Conservation (phyloP, 176 grass and related monocot species). For the Raddia guianensis region DNA sequence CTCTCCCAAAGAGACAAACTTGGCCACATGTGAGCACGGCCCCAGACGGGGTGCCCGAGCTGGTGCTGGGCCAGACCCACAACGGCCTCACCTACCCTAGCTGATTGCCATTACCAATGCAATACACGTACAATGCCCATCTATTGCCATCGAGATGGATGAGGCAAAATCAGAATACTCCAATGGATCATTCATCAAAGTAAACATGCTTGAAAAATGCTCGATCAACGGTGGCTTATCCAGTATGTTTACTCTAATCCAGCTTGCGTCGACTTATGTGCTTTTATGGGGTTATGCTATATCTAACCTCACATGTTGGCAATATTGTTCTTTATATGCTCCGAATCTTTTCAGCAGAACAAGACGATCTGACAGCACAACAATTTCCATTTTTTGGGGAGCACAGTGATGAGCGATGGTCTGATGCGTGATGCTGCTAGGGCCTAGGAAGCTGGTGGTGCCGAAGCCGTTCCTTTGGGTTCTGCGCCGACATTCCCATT, state of each 20-base stretch:
- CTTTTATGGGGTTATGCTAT: background rate
- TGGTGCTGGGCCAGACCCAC: conserved; percentile 18
- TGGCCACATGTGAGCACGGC: conserved; percentile 42
- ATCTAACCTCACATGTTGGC: background rate
- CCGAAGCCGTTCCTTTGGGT: conserved; percentile 11
- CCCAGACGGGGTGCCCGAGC: conserved; percentile 36
- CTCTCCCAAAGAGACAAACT: conserved; percentile 41
- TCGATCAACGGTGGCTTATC: no score
- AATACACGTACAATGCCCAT: conserved; percentile 16
- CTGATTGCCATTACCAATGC: conserved; percentile 36
- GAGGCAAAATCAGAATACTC: background rate
- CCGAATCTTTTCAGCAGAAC: background rate
- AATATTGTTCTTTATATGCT: background rate
- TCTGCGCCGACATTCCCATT: conserved; percentile 40
- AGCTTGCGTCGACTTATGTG: background rate
- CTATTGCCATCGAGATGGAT: no score
- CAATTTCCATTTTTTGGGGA: background rate
- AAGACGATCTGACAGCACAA: conserved; percentile 18
- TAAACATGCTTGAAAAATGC: no score
- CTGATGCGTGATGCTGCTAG: conserved; percentile 15
- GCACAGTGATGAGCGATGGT: background rate
- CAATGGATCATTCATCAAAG: background rate
- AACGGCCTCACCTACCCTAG: conserved; percentile 22
- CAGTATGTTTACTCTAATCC: background rate
- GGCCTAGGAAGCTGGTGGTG: background rate